Evolutionary conservation across 768 basidiomycete genomes (phyloP), one percentile per base, ranked within the genome.

Genomic region (Tylopilus felleus): DNA sequence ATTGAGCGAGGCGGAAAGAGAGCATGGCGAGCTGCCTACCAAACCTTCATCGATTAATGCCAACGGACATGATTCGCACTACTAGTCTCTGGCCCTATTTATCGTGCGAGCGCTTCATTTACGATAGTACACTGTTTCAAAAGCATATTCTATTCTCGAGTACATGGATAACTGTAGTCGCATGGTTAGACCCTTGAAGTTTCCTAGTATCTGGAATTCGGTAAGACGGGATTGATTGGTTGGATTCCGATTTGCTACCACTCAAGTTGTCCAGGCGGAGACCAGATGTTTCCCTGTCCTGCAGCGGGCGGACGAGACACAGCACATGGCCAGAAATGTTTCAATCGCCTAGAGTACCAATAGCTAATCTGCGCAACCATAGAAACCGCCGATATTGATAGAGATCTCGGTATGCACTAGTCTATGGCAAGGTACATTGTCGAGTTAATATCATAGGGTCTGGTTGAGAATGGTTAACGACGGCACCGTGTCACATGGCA

Each of bases 1-100:
- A 84, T 89, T 49, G 85, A 88, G 66, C 75, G 70, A 0, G 75
- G 75, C 8, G 86, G 76, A 4, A 82, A 83, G 62, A 72, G 74
- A 25, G 83, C 80, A 5, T 83, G 81, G 81, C 69, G 70, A 57
- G 65, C 70, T 22, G 75, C 74, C 23, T 82, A 75, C 60, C 60
- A 65, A 35, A 63, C 61, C 40, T 72, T 64, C 52, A 31, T 70
- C 14, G 60, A 69, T 46, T 66, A 42, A 42, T 2, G 16, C 3
- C 29, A 38, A n/a, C n/a, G 21, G 8, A 8, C 19, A n/a, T 22
- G 21, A 13, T 22, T 12, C 21, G 16, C 25, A 28, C 4, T 5
- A 3, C 19, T 25, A 29, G 5, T 21, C 17, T 35, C 33, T 3
- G 10, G 36, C 31, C 31, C 8, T 10, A 36, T 50, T 36, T 41